Evolutionary conservation across 768 basidiomycete species (phyloP).

Genomic region (Mycena indigotica): DNA sequence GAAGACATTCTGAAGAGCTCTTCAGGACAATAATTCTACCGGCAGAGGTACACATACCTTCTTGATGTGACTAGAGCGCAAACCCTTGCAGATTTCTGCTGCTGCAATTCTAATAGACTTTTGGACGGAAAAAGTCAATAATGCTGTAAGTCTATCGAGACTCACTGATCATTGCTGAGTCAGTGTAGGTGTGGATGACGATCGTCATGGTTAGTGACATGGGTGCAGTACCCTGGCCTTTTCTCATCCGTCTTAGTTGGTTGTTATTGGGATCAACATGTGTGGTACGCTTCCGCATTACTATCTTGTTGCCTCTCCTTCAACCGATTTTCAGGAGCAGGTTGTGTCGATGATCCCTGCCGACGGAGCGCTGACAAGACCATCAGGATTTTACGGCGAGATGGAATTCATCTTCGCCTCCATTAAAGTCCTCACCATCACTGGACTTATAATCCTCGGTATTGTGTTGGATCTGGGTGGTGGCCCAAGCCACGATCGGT

Average conservation of each 20-base stretch:
- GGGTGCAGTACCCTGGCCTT: neutral
- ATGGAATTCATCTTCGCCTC: slow-evolving; percentile 89
- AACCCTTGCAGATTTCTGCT: slow-evolving; percentile 34
- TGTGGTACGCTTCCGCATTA: slow-evolving; percentile 42
- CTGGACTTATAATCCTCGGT: slow-evolving; percentile 67
- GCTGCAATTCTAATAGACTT: slow-evolving; percentile 76
- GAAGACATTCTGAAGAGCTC: too few relatives aligned
- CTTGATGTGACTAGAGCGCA: neutral
- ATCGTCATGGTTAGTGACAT: slow-evolving; percentile 32
- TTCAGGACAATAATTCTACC: slow-evolving; percentile 71
- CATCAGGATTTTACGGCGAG: slow-evolving; percentile 85
- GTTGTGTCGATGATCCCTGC: too few relatives aligned
- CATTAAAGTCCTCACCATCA: slow-evolving; percentile 86
- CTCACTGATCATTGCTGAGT: slow-evolving; percentile 67
- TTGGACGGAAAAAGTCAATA: slow-evolving; percentile 59
- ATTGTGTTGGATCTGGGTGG: slow-evolving; percentile 85
- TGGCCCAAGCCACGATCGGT: slow-evolving; percentile 77
- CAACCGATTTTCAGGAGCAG: slow-evolving; percentile 37
- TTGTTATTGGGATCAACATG: slow-evolving; percentile 77
- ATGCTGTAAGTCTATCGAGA: slow-evolving; percentile 78
- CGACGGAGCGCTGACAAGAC: too few relatives aligned
- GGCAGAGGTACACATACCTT: slow-evolving; percentile 52
- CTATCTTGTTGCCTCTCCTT: neutral
- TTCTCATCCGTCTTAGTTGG: slow-evolving; percentile 52
- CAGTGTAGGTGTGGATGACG: slow-evolving; percentile 41